Conservation (phyloP, 768 basidiomycete genomes). For the Antrodiella citrinella region DNA sequence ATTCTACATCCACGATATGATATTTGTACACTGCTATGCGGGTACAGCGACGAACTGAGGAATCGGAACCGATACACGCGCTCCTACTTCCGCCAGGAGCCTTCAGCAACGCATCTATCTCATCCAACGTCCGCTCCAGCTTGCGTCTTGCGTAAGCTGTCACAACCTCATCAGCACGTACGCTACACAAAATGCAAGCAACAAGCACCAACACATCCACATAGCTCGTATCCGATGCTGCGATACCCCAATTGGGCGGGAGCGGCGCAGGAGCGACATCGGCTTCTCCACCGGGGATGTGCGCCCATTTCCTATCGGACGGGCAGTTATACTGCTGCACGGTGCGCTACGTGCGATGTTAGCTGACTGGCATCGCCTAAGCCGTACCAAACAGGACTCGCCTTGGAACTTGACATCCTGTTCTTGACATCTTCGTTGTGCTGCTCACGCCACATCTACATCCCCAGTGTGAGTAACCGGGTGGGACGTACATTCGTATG, state of each 20-base stretch:
- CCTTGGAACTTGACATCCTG: constrained; percentile 3
- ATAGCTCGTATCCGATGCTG: constrained; percentile 10
- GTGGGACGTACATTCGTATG: background rate
- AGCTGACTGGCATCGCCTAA: background rate
- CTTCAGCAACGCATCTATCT: constrained; percentile 18
- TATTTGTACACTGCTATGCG: no score
- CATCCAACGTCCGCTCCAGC: constrained; percentile 24
- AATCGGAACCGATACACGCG: constrained; percentile 5
- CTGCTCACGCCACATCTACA: constrained; percentile 2
- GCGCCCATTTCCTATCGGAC: constrained; percentile 7
- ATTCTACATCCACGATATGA: no score
- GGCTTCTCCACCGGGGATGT: constrained; percentile 20
- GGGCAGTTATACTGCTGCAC: constrained; percentile 25
- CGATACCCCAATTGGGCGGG: constrained; percentile 21
- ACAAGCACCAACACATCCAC: constrained; percentile 16
- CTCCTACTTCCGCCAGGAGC: constrained; percentile 25
- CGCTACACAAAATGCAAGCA: background rate
- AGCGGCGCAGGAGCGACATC: constrained; percentile 19
- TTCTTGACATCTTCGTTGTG: background rate
- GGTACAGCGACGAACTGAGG: constrained; percentile 8
- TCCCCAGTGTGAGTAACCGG: no score
- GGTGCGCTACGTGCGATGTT: constrained; percentile 7
- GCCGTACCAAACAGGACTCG: background rate
- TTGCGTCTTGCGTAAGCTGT: constrained; percentile 20
- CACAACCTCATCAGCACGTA: constrained; percentile 19